A percentile compares a stretch with the other conserved stretches of the same genome.
phyloP scores from a whole-genome alignment of 257 asterid genomes.

The Lycium ferocissimum region DNA sequence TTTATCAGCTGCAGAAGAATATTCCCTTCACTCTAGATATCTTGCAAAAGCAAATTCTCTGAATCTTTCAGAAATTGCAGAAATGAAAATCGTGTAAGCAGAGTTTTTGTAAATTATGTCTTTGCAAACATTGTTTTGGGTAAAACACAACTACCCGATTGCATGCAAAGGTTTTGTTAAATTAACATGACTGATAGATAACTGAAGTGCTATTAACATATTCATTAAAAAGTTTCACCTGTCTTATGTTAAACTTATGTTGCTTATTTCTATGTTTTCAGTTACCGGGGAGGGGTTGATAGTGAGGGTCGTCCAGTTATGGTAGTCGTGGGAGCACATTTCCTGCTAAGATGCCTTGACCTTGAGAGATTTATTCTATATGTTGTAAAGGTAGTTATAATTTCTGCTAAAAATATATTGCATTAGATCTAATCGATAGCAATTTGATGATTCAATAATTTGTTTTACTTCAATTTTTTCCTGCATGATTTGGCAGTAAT shows the following conservation, averaged over 20 bases:
- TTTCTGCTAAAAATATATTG: constrained; percentile 7
- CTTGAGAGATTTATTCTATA: constrained; percentile 78
- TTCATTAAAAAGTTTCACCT: neutral
- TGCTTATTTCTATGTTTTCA: constrained; percentile 41
- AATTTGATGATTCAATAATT: neutral
- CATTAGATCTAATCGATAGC: neutral
- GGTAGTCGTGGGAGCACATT: constrained; percentile 98
- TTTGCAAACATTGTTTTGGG: neutral
- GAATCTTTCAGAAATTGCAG: constrained; percentile 88
- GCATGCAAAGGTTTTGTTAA: constrained; percentile 20
- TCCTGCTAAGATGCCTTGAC: constrained; percentile 91
- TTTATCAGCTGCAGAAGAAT: constrained; percentile 90
- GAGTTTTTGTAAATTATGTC: constrained; percentile 31
- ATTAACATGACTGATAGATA: neutral
- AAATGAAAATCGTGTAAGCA: constrained; percentile 94
- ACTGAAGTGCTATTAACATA: constrained; percentile 19
- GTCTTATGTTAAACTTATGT: constrained; percentile 10
- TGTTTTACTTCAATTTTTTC: neutral
- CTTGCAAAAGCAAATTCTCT: constrained; percentile 91
- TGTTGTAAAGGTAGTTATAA: constrained; percentile 73
- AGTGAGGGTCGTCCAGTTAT: constrained; percentile 89
- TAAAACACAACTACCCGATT: neutral
- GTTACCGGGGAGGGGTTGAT: constrained; percentile 96
- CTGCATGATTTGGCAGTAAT: constrained; percentile 17
- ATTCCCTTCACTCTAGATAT: constrained; percentile 93